phyloP scores from a whole-genome alignment of 2,329 filamentous ascomycete species.

The Fusarium foetens region DNA sequence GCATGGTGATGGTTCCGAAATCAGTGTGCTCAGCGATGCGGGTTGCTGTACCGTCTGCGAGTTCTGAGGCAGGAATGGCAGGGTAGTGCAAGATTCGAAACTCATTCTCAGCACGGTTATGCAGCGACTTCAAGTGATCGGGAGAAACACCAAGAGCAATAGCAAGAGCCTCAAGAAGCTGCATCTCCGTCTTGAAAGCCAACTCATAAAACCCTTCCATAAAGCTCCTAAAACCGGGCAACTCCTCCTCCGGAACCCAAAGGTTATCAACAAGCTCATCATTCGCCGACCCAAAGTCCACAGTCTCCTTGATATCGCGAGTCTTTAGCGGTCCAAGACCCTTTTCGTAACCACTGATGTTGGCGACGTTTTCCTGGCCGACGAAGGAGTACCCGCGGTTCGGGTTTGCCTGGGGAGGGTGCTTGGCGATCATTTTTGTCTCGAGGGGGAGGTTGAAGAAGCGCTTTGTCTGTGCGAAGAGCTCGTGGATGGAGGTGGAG shows the following conservation, averaged over 20 bases:
- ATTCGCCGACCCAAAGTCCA: conserved; percentile 51
- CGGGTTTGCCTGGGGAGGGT: conserved; percentile 48
- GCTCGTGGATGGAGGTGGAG: conserved; percentile 30
- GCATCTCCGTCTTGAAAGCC: conserved; percentile 76
- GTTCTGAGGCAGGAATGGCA: conserved; percentile 44
- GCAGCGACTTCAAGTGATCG: conserved; percentile 73
- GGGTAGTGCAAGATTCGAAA: conserved; percentile 68
- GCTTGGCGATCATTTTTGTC: conserved; percentile 47
- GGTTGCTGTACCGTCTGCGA: conserved; percentile 42
- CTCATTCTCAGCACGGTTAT: conserved; percentile 67
- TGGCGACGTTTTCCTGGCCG: conserved; percentile 50
- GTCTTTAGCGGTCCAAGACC: conserved; percentile 65
- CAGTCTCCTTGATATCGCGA: conserved; percentile 56
- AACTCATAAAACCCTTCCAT: conserved; percentile 70
- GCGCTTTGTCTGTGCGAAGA: conserved; percentile 41
- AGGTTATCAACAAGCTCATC: conserved; percentile 45
- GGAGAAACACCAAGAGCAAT: conserved; percentile 75
- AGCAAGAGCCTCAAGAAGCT: conserved; percentile 81
- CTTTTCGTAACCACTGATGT: conserved; percentile 48
- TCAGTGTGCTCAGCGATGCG: conserved; percentile 49
- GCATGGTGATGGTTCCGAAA: conserved; percentile 49
- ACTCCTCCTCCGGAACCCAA: conserved; percentile 43
- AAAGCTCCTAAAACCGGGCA: conserved; percentile 41
- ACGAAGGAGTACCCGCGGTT: conserved; percentile 52
- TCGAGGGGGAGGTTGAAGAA: conserved; percentile 49